Conservation (phyloP, 2,329 filamentous ascomycete genomes). For the Blastomyces parvus region DNA sequence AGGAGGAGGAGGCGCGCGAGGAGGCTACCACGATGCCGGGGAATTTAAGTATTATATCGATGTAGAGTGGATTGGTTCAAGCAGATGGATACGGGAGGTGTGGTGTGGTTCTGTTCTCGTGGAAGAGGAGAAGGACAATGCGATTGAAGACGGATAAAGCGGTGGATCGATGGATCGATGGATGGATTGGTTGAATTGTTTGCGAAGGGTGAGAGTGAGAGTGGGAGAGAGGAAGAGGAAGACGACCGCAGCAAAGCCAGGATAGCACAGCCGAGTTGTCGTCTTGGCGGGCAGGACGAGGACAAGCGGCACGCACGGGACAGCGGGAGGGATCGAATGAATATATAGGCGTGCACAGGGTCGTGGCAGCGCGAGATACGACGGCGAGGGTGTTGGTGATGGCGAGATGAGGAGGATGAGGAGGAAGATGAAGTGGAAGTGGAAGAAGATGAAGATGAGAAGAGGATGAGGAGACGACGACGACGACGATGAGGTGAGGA, state of each 20-base stretch:
- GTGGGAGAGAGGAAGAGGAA: neutral
- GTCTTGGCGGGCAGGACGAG: constrained; percentile 31
- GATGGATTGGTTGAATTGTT: neutral
- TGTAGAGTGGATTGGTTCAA: too few species aligned
- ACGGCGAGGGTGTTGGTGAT: constrained; percentile 14
- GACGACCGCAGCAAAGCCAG: constrained; percentile 13
- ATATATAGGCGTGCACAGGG: constrained; percentile 8
- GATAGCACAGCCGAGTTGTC: constrained; percentile 21
- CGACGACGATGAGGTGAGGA: neutral
- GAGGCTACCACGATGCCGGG: neutral
- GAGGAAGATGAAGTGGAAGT: neutral
- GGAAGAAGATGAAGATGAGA: constrained; percentile 2
- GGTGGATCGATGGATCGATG: neutral
- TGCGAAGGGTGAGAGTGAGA: neutral
- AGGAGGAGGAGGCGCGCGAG: neutral
- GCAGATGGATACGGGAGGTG: neutral
- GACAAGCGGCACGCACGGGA: constrained; percentile 11
- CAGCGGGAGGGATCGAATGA: constrained; percentile 39
- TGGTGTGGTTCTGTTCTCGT: neutral
- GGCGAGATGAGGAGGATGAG: neutral
- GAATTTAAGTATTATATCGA: neutral
- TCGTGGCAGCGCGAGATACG: constrained; percentile 14
- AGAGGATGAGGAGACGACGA: neutral
- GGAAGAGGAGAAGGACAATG: neutral
- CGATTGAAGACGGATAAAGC: neutral